Evolutionary conservation across 2,329 filamentous ascomycete genomes (phyloP).

Genomic region (Byssochlamys sp.): DNA sequence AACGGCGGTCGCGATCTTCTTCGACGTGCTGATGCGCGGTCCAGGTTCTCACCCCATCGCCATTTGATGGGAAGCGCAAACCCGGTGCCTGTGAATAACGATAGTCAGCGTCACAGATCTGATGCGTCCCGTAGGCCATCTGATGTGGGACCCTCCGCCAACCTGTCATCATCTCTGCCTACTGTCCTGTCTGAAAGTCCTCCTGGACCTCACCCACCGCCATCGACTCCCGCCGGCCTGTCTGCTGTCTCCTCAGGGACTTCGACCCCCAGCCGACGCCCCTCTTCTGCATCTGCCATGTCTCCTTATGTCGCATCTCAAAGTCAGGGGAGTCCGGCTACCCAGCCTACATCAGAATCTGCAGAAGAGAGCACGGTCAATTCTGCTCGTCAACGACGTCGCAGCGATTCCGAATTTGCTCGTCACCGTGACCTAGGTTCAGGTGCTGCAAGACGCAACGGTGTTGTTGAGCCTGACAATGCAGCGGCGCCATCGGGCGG

Average conservation of each 20-base stretch:
- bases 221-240: constrained; percentile 52
- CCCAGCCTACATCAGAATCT: constrained; percentile 28
- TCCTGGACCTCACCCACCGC: constrained; percentile 51
- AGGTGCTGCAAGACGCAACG: constrained; percentile 53
- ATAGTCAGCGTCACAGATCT: constrained; percentile 42
- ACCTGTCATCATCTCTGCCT: constrained; percentile 27
- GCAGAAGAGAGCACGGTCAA: constrained; percentile 35
- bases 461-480: constrained; percentile 53
- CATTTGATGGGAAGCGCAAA: constrained; percentile 46
- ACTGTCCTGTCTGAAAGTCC: constrained; percentile 46
- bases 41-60: constrained; percentile 45
- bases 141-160: constrained; percentile 19
- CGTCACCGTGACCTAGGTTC: constrained; percentile 49
- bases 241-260: constrained; percentile 46
- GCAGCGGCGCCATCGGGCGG: constrained; percentile 39
- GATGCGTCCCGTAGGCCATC: constrained; percentile 22
- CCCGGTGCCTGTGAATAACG: constrained; percentile 41
- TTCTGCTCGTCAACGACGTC: constrained; percentile 43
- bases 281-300: constrained; percentile 39
- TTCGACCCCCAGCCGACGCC: constrained; percentile 40
- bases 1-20: constrained; percentile 43
- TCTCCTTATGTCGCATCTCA: constrained; percentile 29
- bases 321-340: constrained; percentile 28
- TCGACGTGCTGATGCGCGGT: constrained; percentile 45
- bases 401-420: constrained; percentile 51